A percentile compares a stretch with the other conserved stretches of the same genome.
These are phyloP conservation scores for Gaultheria prostrata DNA, from an alignment of 148 eudicot species.

Conservation along the genomic window DNA sequence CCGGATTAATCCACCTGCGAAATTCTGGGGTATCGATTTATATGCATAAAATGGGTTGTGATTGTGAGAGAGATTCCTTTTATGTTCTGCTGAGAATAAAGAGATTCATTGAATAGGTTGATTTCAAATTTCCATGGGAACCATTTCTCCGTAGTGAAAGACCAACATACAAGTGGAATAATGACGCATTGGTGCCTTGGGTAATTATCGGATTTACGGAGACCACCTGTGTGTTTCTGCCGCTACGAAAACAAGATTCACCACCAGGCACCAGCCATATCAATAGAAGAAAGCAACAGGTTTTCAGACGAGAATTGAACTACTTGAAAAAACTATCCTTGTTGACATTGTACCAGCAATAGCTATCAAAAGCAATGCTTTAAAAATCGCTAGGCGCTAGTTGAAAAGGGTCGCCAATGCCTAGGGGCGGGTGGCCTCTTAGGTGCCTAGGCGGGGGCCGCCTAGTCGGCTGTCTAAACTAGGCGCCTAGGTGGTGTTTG, in stretches of 20 bases:
- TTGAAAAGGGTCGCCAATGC: too few species aligned
- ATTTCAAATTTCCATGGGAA: not conserved
- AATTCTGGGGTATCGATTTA: slow-evolving; percentile 82
- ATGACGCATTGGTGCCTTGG: slow-evolving; percentile 59
- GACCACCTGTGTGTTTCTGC: slow-evolving; percentile 91
- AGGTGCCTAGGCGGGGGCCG: too few species aligned
- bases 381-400: too few species aligned
- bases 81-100: not conserved
- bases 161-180: slow-evolving; percentile 57
- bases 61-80: not conserved
- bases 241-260: slow-evolving; percentile 78
- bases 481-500: too few species aligned
- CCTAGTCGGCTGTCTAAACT: too few species aligned
- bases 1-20: slow-evolving; percentile 79
- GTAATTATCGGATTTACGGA: slow-evolving; percentile 72
- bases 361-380: too few species aligned
- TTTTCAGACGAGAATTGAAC: not conserved
- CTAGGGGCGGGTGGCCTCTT: too few species aligned
- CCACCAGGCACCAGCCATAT: slow-evolving; percentile 66
- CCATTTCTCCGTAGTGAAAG: not conserved
- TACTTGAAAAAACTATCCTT: not conserved
- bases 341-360: too few species aligned
- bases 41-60: slow-evolving; percentile 35
- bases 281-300: not conserved
- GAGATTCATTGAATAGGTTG: not conserved